Evolutionary conservation across 202 grass and related monocot genomes (phyloP).

Genomic region (Hordeum pubiflorum): DNA sequence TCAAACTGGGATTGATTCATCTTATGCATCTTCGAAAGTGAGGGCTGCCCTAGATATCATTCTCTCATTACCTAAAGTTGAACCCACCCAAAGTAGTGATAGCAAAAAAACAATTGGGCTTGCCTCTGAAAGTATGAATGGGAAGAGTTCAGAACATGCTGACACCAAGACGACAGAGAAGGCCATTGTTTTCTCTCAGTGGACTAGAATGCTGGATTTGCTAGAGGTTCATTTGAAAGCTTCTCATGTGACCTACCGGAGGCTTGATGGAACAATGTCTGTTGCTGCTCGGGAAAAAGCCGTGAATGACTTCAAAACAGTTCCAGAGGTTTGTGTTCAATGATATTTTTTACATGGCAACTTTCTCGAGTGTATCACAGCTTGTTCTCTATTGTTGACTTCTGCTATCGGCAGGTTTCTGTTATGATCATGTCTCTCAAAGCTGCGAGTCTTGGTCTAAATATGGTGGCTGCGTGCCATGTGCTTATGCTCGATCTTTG

Average conservation of each 20-base stretch:
- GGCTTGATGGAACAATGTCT: conserved; percentile 98
- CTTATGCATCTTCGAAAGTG: conserved; percentile 83
- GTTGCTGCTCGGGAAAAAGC: conserved; percentile 87
- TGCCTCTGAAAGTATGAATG: conserved; percentile 19
- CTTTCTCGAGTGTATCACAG: not conserved
- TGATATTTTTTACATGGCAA: not conserved
- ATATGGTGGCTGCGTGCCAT: conserved; percentile 95
- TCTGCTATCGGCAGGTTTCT: conserved; percentile 51
- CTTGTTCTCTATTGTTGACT: conserved; percentile 3
- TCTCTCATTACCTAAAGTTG: conserved; percentile 61
- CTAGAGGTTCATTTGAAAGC: conserved; percentile 81
- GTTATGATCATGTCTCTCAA: conserved; percentile 99
- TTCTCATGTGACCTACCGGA: conserved; percentile 69
- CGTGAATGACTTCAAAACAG: conserved; percentile 89
- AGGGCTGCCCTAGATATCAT: conserved; percentile 74
- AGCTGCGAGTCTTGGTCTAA: conserved; percentile 96
- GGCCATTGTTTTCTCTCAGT: conserved; percentile 97
- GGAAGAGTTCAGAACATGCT: conserved; percentile 31
- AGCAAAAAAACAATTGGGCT: not conserved
- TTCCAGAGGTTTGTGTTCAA: conserved; percentile 68
- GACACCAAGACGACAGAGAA: conserved; percentile 65
- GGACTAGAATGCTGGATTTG: conserved; percentile 95
- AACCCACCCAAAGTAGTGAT: conserved; percentile 20
- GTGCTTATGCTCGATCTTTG: conserved; percentile 94
- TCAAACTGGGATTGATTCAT: conserved; percentile 36